These are phyloP conservation scores for Trichomonascaceae sp. DNA, from an alignment of 1,139 yeast species.

Conservation along the genomic window DNA sequence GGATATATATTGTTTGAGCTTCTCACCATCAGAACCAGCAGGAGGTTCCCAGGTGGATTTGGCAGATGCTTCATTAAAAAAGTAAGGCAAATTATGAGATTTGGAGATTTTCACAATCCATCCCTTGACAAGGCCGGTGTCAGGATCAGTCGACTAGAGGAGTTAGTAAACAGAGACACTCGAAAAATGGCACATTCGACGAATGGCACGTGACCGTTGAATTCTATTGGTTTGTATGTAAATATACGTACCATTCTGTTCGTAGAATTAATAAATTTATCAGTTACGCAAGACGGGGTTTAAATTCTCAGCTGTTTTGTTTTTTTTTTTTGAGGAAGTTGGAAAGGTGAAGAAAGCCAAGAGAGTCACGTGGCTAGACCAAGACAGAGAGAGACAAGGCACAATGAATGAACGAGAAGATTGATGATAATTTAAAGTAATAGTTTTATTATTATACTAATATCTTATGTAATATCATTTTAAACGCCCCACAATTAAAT, in stretches of 20 bases:
- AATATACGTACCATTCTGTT: neutral
- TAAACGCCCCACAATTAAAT: too few species aligned
- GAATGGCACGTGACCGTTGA: too few species aligned
- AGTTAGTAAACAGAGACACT: too few species aligned
- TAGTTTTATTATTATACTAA: too few species aligned
- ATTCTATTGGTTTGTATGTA: too few species aligned
- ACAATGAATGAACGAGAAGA: too few species aligned
- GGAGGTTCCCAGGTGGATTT: slow-evolving; percentile 94
- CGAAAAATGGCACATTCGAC: too few species aligned
- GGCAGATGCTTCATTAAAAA: slow-evolving; percentile 58
- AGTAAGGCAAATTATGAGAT: slow-evolving; percentile 81
- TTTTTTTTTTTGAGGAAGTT: neutral
- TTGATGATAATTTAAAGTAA: too few species aligned
- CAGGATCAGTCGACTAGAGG: slow-evolving; percentile 14
- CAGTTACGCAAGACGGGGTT: too few species aligned
- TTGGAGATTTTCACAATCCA: slow-evolving; percentile 81
- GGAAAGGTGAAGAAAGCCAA: neutral
- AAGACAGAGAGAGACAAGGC: too few species aligned
- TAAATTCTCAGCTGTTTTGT: neutral
- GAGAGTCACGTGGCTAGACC: neutral
- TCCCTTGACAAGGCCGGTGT: slow-evolving; percentile 74
- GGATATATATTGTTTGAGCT: slow-evolving; percentile 50
- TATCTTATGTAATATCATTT: too few species aligned
- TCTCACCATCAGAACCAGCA: slow-evolving; percentile 62
- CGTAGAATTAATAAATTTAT: neutral